Conservation (phyloP, 768 basidiomycete species). For the Suillus ampliporus region DNA sequence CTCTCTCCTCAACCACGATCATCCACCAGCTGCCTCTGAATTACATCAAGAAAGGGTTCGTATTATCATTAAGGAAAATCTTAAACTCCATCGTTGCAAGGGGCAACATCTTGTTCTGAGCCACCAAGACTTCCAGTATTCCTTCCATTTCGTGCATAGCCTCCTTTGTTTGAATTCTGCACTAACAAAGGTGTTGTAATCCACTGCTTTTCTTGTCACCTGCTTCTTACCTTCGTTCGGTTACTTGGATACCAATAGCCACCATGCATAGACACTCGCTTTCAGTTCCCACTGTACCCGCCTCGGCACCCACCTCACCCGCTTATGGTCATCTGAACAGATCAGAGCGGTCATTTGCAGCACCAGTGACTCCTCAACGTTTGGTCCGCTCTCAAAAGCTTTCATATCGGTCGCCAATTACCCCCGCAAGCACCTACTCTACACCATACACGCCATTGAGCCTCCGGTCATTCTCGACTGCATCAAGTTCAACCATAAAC, state of each 20-base stretch:
- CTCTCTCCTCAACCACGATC: constrained; percentile 16
- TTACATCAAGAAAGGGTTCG: constrained; percentile 20
- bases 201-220: constrained; percentile 8
- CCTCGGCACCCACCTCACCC: constrained; percentile 52
- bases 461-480: constrained; percentile 62
- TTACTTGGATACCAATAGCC: constrained; percentile 15
- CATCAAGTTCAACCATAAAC: constrained; percentile 56
- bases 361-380: constrained; percentile 72
- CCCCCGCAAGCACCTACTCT: constrained; percentile 56
- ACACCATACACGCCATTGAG: constrained; percentile 75
- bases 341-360: constrained; percentile 33
- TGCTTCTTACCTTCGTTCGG: constrained; percentile 11
- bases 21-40: constrained; percentile 17
- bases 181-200: constrained; percentile 27
- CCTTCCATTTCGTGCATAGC: constrained; percentile 32
- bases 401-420: constrained; percentile 61
- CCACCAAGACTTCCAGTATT: constrained; percentile 25
- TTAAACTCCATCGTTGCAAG: constrained; percentile 21
- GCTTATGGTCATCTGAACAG: constrained; percentile 42
- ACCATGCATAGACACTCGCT: constrained; percentile 36
- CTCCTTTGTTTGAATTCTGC: constrained; percentile 22
- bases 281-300: constrained; percentile 39
- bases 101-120: constrained; percentile 22
- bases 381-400: constrained; percentile 50
- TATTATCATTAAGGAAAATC: constrained; percentile 12